Base-by-base conservation (phyloP, 768 basidiomycete species). In the Psilocybe tampanensis region DNA sequence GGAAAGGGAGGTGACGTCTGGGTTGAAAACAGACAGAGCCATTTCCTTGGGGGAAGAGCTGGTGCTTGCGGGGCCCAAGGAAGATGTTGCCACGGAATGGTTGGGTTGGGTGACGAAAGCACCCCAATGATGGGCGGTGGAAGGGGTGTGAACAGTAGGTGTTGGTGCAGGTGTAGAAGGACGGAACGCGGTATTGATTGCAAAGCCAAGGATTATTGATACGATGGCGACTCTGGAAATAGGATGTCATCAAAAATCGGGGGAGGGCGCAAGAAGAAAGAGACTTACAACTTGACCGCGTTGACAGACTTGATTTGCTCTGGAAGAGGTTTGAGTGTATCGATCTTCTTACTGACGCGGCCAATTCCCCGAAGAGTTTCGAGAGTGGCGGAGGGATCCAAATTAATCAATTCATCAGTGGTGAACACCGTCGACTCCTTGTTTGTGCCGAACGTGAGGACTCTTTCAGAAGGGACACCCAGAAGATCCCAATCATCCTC, bases 211-310 rank as follows among this genome's bases (percentile, higher is more conserved):
- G n/a, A 90, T 76, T 36, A 91, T 75, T 36, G 88, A 88, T 60
- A 91, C 72, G 47, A 91, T 68, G 0, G 88, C 86, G 58, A 91
- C 80, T 47, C 89, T 91, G 29, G n/a, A 29, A 60, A 23, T 48
- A 41, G 60, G 52, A 32, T 52, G 12, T 4, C 29, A 44, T 63
- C 62, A 44, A 58, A 33, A 2, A 3, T 17, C 6, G 4, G 17
- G 7, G 8, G 17, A 8, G 36, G 24, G 44, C 17, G 7, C 26
- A 64, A 55, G 55, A 66, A 8, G 41, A 52, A 52, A 41, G 32
- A 47, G 2, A 71, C 86, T n/a, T 75, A 90, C 89, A 91, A 72
- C 19, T 86, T 88, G 47, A 86, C 75, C 33, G 87, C 78, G 64
- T 86, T 83, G 45, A 79, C 74, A 22, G 85, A 76, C 48, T 74